Evolutionary conservation across 129 eudicot genomes (phyloP), one percentile per base, ranked within the genome.

Genomic region (Erigeron canadensis): DNA sequence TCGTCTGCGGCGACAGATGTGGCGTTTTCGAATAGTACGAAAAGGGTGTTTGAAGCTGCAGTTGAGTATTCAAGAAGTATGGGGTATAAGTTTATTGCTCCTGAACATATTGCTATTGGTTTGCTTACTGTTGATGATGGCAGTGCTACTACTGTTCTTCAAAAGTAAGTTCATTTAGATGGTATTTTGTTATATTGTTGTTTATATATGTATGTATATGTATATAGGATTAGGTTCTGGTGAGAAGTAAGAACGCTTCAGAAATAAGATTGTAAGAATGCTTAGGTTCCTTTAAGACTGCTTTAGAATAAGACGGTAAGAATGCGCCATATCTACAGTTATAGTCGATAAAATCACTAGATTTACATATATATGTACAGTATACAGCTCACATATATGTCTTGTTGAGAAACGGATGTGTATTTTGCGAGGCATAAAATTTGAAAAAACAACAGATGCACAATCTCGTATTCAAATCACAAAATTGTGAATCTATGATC

Each of bases 61-160:
- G 91, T 91, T 22, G 97, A 91, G 87, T 91, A 91, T 76, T 91
- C 97, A 0, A 87, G 81, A 80, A 87, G 87, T 42, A 85, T 85
- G 89, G 97, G 95, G 19, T 85, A 91, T 55, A 86, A 91, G 69
- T 91, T 79, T 67, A 85, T 91, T 56, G 87, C 91, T 0, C 97
- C 95, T 1, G 97, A 91, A 67, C 97, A 91, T 81, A 87, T 91
- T 67, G 86, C 91, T 5, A 82, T 91, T 60, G 97, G 97, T 54
- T 81, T 91, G 86, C 86, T 91, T 59, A 87, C 91, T 0, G 97
- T 91, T 57, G 97, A 87, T 72, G 97, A 91, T 85, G 97, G 95
- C 7, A 84, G 86, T 63, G 95, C 89, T 50, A 74, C 72, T 6
- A 91, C 87, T 54, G 97, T 91, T 7, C 85, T 91, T 46, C 85